These are phyloP conservation scores for Lycium ferocissimum DNA, from an alignment of 257 asterid genomes.

Conservation along the genomic window DNA sequence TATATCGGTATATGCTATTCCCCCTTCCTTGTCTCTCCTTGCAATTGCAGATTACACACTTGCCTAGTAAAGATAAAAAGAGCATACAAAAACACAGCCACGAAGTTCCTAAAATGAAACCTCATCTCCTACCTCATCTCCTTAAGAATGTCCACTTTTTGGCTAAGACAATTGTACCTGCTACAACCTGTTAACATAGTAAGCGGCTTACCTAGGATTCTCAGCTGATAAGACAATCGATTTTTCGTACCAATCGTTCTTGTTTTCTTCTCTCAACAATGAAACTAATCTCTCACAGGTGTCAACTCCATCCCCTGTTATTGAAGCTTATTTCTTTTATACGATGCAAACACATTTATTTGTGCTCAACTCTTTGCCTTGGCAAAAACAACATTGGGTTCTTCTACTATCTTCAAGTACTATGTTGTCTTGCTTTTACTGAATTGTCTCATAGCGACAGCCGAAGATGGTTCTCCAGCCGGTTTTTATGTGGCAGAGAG, in stretches of 20 bases:
- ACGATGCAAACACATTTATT: not conserved
- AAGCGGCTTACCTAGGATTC: constrained; percentile 47
- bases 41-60: not conserved
- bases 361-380: not conserved
- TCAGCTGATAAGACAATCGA: constrained; percentile 40
- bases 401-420: constrained; percentile 38
- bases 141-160: not conserved
- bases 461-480: constrained; percentile 34
- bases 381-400: constrained; percentile 26
- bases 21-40: not conserved
- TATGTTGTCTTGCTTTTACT: constrained; percentile 42
- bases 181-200: not conserved
- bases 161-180: not conserved
- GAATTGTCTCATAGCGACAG: constrained; percentile 14
- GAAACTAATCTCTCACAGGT: constrained; percentile 5
- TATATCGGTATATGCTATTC: not conserved
- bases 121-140: not conserved
- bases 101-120: not conserved
- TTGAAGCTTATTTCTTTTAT: not conserved
- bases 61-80: not conserved
- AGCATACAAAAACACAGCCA: not conserved
- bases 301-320: constrained; percentile 13
- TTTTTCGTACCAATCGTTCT: constrained; percentile 39
- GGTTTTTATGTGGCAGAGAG: constrained; percentile 68
- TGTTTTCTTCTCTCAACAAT: constrained; percentile 51